phyloP scores from a whole-genome alignment of 441 rosid species.

The Eutrema salsugineum region DNA sequence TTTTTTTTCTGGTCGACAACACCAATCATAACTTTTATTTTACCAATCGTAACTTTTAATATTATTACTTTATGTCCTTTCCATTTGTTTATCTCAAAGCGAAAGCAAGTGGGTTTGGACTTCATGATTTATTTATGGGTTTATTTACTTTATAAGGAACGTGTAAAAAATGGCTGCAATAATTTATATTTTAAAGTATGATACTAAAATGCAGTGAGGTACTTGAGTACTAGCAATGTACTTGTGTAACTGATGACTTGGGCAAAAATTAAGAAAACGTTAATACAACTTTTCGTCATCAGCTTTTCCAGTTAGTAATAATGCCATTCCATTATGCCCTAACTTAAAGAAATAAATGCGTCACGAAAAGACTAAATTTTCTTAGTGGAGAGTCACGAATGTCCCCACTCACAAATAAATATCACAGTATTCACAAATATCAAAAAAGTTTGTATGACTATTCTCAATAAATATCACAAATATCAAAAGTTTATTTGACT shows the following conservation, averaged over 20 bases:
- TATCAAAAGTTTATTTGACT: constrained; percentile 9
- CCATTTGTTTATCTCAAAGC: neutral
- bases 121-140: neutral
- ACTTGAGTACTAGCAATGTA: constrained; percentile 20
- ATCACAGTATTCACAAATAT: no score
- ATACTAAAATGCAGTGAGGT: neutral
- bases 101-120: neutral
- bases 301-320: neutral
- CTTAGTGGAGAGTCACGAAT: constrained; percentile 3
- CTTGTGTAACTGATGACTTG: neutral
- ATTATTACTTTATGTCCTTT: neutral
- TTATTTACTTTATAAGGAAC: neutral
- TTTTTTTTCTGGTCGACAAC: constrained; percentile 11
- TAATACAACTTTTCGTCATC: neutral
- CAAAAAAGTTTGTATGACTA: no score
- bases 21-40: constrained; percentile 2
- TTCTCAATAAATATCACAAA: neutral
- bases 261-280: constrained; percentile 3
- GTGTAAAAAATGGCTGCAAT: neutral
- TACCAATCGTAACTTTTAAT: constrained; percentile 1
- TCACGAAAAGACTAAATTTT: neutral
- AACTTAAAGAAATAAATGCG: neutral
- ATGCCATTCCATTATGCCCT: neutral
- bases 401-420: neutral
- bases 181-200: neutral